Conservation (phyloP, 495 filamentous ascomycete genomes). For the Aspergillus affinis region DNA sequence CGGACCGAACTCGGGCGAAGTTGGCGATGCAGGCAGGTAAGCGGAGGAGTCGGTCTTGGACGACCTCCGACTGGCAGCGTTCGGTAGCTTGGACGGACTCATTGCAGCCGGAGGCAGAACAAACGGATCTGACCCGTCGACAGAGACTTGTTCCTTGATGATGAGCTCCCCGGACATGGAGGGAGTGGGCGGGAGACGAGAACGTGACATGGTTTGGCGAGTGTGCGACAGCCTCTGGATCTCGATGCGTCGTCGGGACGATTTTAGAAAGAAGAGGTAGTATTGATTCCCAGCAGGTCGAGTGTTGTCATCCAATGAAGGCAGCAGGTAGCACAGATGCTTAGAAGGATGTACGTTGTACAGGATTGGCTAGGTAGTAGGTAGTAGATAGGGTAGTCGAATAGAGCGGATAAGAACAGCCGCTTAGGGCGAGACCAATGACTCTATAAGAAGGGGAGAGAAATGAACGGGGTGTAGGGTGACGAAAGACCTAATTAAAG, state of each 20-base stretch:
- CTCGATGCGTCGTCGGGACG: not conserved
- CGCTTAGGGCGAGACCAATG: not conserved
- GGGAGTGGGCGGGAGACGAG: conserved; percentile 75
- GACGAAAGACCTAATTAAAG: not conserved
- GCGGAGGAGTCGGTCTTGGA: conserved; percentile 45
- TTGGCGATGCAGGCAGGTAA: conserved; percentile 56
- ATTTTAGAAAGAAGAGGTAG: conserved; percentile 5
- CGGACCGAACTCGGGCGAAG: conserved; percentile 46
- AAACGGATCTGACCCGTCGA: conserved; percentile 62
- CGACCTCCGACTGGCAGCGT: conserved; percentile 42
- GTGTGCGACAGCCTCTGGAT: not conserved
- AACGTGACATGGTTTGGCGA: conserved; percentile 62
- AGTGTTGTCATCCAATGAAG: not conserved
- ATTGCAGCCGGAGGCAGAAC: conserved; percentile 83
- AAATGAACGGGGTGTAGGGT: not conserved
- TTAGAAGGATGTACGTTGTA: not conserved
- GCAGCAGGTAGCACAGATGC: not conserved
- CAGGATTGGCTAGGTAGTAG: not conserved
- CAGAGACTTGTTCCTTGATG: conserved; percentile 64
- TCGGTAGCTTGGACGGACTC: conserved; percentile 33
- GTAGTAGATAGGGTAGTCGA: not conserved
- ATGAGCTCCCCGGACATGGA: conserved; percentile 80
- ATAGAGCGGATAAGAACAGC: not conserved
- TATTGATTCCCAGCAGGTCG: not conserved
- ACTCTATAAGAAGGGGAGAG: not conserved